Percentiles rank a stretch among this genome's conserved stretches.
Conservation (phyloP, 2,329 filamentous ascomycete genomes). For the Colletotrichum somersetense region DNA sequence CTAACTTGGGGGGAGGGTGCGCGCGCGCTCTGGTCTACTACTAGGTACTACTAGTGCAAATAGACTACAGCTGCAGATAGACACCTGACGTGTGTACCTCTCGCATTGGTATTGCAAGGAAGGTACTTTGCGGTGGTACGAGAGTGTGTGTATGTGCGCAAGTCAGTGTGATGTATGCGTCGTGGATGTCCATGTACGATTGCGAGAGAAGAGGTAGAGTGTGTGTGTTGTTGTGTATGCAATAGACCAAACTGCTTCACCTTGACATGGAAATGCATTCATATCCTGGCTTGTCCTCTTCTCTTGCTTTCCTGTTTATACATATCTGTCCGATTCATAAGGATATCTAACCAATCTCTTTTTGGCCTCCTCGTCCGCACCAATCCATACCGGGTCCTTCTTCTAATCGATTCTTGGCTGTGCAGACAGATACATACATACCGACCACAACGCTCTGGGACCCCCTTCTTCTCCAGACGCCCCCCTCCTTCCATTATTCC, state of each 20-base stretch:
- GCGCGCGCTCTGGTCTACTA: slow-evolving; percentile 14
- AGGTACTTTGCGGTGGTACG: slow-evolving; percentile 5
- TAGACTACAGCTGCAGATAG: background rate
- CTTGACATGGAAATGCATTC: slow-evolving; percentile 21
- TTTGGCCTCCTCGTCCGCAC: slow-evolving; percentile 1
- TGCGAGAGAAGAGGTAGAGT: too few relatives aligned
- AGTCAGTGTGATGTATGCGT: slow-evolving; percentile 13
- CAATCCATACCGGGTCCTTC: slow-evolving; percentile 15
- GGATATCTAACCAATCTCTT: slow-evolving; percentile 28
- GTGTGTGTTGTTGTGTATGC: slow-evolving; percentile 6
- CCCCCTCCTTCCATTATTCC: slow-evolving; percentile 13
- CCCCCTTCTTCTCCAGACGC: slow-evolving; percentile 4
- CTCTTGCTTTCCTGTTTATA: slow-evolving; percentile 1
- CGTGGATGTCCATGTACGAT: background rate
- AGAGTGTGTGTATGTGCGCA: slow-evolving; percentile 4
- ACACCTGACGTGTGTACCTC: background rate
- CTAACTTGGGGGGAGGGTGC: slow-evolving; percentile 41
- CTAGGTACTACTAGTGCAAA: background rate
- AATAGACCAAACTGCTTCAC: slow-evolving; percentile 21
- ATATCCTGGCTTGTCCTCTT: slow-evolving; percentile 18
- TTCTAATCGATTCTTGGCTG: slow-evolving; percentile 29
- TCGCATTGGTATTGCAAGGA: background rate
- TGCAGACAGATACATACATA: background rate
- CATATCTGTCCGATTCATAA: slow-evolving; percentile 24
- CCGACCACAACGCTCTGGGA: slow-evolving; percentile 7